These are phyloP conservation scores for Stylonectria norvegica DNA, from an alignment of 2,329 filamentous ascomycete genomes.

Conservation along the genomic window DNA sequence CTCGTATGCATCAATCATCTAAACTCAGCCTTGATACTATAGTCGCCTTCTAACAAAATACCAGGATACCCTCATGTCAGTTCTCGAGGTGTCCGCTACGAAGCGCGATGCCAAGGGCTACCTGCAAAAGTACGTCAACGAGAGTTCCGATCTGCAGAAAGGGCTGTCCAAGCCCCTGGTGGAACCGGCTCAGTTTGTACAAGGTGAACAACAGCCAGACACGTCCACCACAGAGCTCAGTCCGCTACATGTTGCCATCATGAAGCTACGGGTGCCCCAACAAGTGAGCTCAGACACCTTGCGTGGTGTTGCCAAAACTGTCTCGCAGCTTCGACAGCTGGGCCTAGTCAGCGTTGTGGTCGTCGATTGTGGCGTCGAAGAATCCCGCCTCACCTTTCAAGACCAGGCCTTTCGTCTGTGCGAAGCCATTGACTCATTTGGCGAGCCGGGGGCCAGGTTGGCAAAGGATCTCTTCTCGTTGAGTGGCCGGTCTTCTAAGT, in stretches of 20 bases:
- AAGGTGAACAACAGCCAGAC: conserved; percentile 26
- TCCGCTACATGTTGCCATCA: conserved; percentile 66
- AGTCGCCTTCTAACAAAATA: conserved; percentile 3
- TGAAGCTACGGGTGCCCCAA: conserved; percentile 78
- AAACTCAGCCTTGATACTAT: conserved; percentile 3
- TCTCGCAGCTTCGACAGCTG: conserved; percentile 77
- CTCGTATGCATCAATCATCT: conserved; percentile 30
- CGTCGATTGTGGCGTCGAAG: conserved; percentile 62
- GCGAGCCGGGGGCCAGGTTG: conserved; percentile 64
- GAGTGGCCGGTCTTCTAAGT: neutral
- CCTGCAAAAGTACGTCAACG: conserved; percentile 71
- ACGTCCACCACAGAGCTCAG: conserved; percentile 17
- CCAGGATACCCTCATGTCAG: conserved; percentile 80
- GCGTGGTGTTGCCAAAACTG: conserved; percentile 73
- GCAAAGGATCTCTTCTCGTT: conserved; percentile 47
- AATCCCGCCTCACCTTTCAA: conserved; percentile 40
- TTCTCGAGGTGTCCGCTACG: conserved; percentile 84
- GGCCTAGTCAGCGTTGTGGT: conserved; percentile 82
- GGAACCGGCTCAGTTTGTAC: conserved; percentile 33
- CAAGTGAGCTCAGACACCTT: conserved; percentile 65
- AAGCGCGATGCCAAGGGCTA: conserved; percentile 92
- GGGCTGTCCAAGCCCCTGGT: conserved; percentile 23
- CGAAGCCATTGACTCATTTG: conserved; percentile 69
- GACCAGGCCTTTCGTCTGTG: conserved; percentile 71
- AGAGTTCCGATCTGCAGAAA: no score